Base-by-base conservation (phyloP, 164 flowering plant genomes). In the Annona squamosa region DNA sequence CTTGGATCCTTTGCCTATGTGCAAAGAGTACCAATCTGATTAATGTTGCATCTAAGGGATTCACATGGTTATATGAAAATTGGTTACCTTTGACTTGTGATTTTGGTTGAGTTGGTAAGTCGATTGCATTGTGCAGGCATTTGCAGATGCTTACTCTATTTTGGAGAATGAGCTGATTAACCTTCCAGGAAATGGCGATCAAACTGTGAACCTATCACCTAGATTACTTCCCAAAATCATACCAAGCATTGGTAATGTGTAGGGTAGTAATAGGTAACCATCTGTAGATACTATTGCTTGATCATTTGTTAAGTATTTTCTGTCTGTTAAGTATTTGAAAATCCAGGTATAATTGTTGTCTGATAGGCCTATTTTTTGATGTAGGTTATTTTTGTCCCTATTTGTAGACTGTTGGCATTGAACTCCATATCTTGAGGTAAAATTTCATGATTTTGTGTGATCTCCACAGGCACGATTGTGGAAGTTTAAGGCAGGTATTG, bases 81-180 rank as follows among this genome's bases (percentile, higher is more conserved):
- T 10, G 59, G 59, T 1, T 12, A 52, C 7, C 2, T 52, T 9
- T 9, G 59, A 52, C 59, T 52, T 16, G 2, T 52, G 59, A 52
- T 5, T 52, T 16, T 52, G 59, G 9, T 52, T 52, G 13, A 26
- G 37, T 26, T 26, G 37, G 37, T 26, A 26, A 62, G 72, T 3
- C 18, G 19, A 75, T 1, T 77, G 68, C 63, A 43, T 77, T 59
- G 10, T 85, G 78, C 87, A 93, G 98, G 98, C 98, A 71, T 94
- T 94, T 85, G 86, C 97, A 66, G 98, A 94, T 83, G 98, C 98
- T 67, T 91, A 88, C 81, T 75, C 93, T 67, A 72, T 77, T 67
- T 72, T 94, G 83, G 93, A 90, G 77, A 85, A 82, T 72, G 94
- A 89, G 80, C 82, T 89, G 13, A 46, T 73, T 4, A 75, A 70